Evolutionary conservation across 2,329 filamentous ascomycete species (phyloP).

Genomic region (Paradendryphiella salina): DNA sequence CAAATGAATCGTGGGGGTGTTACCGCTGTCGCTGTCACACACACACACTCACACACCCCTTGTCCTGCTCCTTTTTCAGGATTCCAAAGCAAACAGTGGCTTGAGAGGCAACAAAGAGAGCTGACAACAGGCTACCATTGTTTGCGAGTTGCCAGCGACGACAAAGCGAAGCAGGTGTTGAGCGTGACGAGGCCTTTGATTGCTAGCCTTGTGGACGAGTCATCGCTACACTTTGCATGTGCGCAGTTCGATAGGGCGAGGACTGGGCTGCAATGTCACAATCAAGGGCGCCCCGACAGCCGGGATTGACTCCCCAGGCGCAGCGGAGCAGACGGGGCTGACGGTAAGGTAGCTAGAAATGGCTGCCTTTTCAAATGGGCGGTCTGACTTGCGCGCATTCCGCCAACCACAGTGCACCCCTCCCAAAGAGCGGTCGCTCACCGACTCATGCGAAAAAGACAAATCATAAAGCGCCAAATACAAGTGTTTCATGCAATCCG

Average conservation of each 20-base stretch:
- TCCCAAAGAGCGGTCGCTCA: constrained; percentile 39
- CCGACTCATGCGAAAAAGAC: constrained; percentile 33
- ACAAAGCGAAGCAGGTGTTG: constrained; percentile 10
- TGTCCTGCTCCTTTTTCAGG: constrained; percentile 12
- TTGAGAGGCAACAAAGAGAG: constrained; percentile 8
- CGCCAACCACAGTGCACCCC: constrained; percentile 28
- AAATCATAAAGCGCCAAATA: constrained; percentile 33
- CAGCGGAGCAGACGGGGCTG: constrained; percentile 28
- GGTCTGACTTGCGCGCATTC: constrained; percentile 12
- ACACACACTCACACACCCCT: constrained; percentile 4
- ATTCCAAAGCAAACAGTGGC: constrained; percentile 7
- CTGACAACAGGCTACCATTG: constrained; percentile 13
- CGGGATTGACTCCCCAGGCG: constrained; percentile 29
- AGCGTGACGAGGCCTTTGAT: constrained; percentile 21
- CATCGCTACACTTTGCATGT: constrained; percentile 24
- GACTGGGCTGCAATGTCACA: too few relatives aligned
- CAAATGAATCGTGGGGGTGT: constrained; percentile 15
- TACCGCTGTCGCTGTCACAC: constrained; percentile 18
- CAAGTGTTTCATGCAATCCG: constrained; percentile 33
- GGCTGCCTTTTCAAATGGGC: constrained; percentile 26
- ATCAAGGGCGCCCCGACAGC: constrained; percentile 23
- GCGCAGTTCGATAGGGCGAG: constrained; percentile 27
- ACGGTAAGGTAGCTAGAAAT: constrained; percentile 26
- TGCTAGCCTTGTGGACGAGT: constrained; percentile 31
- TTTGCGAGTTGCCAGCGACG: constrained; percentile 4